These are phyloP conservation scores for Adansonia rubrostipa DNA, from an alignment of 441 rosid species.

Conservation along the genomic window DNA sequence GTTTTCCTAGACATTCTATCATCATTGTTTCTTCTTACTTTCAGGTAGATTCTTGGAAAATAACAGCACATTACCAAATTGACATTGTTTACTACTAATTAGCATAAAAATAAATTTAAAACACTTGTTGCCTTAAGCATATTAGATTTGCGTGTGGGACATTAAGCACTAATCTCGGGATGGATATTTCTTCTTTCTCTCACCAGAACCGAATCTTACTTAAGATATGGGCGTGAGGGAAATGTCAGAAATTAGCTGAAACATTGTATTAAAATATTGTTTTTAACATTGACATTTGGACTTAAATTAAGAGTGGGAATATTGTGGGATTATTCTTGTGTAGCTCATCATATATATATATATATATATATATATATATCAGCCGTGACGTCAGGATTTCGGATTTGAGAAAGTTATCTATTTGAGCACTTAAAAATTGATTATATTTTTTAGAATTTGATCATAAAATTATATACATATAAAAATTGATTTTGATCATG, in stretches of 20 bases:
- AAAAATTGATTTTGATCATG: no score
- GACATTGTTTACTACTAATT: no score
- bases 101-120: not conserved
- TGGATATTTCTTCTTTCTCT: slow-evolving; percentile 30
- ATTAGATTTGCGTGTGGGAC: slow-evolving; percentile 3
- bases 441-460: no score
- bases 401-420: no score
- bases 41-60: slow-evolving; percentile 42
- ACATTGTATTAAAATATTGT: slow-evolving; percentile 17
- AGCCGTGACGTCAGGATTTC: no score
- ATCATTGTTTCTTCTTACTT: slow-evolving; percentile 52
- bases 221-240: slow-evolving; percentile 48
- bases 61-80: not conserved
- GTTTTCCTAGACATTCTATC: slow-evolving; percentile 58
- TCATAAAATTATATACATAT: no score
- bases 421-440: no score
- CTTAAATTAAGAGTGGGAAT: not conserved
- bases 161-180: slow-evolving; percentile 38
- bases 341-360: not conserved
- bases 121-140: no score
- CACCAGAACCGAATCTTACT: slow-evolving; percentile 31
- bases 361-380: not conserved
- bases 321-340: not conserved
- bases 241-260: slow-evolving; percentile 17
- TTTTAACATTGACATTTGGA: not conserved